Conservation (phyloP, 805 yeast species). For the Torulaspora maleeae region DNA sequence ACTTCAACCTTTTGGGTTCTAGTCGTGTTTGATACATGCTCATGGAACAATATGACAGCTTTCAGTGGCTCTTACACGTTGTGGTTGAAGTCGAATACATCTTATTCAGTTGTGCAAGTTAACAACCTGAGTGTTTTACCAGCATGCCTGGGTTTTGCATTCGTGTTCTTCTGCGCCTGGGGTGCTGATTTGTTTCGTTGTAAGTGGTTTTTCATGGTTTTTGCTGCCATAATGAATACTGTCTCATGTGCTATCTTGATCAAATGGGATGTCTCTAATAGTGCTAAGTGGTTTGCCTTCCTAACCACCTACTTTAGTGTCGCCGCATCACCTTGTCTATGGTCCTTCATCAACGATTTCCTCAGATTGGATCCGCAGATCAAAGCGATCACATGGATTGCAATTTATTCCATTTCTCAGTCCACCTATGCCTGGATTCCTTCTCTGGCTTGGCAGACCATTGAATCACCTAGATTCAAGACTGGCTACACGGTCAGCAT, state of each 20-base stretch:
- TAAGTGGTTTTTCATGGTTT: constrained; percentile 50
- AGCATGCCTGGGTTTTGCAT: constrained; percentile 55
- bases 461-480: constrained; percentile 51
- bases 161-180: constrained; percentile 42
- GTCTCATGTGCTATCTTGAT: constrained; percentile 52
- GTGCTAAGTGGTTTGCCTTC: constrained; percentile 65
- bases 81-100: constrained; percentile 53
- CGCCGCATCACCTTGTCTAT: constrained; percentile 58
- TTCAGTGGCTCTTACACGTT: constrained; percentile 53
- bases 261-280: constrained; percentile 52
- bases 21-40: constrained; percentile 50
- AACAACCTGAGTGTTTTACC: constrained; percentile 52
- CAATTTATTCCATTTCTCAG: constrained; percentile 54
- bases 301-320: constrained; percentile 56
- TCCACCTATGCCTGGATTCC: constrained; percentile 58
- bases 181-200: constrained; percentile 49
- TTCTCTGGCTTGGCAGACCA: constrained; percentile 49
- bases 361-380: constrained; percentile 53
- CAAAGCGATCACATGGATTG: constrained; percentile 53
- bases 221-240: constrained; percentile 51
- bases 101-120: constrained; percentile 42
- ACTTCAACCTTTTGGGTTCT: constrained; percentile 56
- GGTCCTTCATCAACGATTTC: constrained; percentile 55
- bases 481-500: constrained; percentile 53
- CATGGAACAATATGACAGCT: constrained; percentile 60